Conservation (phyloP, 2,329 filamentous ascomycete species). For the Colletotrichum eleusines region DNA sequence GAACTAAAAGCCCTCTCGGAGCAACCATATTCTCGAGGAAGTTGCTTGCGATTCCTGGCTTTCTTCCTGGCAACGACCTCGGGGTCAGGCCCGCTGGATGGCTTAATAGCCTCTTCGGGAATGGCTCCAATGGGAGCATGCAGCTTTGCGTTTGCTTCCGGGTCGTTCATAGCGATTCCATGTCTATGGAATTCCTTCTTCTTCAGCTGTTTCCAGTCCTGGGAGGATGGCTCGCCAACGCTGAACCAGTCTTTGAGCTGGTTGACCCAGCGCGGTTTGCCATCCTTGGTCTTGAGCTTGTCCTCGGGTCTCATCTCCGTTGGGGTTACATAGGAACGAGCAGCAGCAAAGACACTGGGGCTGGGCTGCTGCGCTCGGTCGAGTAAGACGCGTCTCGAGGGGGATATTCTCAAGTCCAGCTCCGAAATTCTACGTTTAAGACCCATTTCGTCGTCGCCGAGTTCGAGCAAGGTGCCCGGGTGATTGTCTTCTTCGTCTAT, state of each 20-base stretch:
- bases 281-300: constrained; percentile 48
- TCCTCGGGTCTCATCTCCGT: constrained; percentile 31
- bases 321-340: constrained; percentile 39
- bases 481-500: constrained; percentile 37
- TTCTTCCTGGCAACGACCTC: constrained; percentile 57
- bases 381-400: constrained; percentile 29
- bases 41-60: constrained; percentile 49
- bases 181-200: constrained; percentile 57
- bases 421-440: constrained; percentile 32
- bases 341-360: constrained; percentile 45
- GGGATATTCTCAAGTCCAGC: constrained; percentile 33
- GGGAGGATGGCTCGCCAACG: constrained; percentile 62
- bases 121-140: constrained; percentile 60
- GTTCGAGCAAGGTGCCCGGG: constrained; percentile 24
- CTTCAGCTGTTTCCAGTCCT: constrained; percentile 62
- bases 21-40: constrained; percentile 46
- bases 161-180: constrained; percentile 59
- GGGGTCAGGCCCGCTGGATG: constrained; percentile 59
- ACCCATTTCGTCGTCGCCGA: constrained; percentile 23
- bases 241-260: constrained; percentile 63
- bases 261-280: constrained; percentile 54
- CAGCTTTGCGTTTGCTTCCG: constrained; percentile 59
- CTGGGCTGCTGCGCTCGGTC: constrained; percentile 44
- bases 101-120: constrained; percentile 60
- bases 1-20: constrained; percentile 48